phyloP scores from a whole-genome alignment of 2,329 filamentous ascomycete genomes.

The Paecilomyces variotii region DNA sequence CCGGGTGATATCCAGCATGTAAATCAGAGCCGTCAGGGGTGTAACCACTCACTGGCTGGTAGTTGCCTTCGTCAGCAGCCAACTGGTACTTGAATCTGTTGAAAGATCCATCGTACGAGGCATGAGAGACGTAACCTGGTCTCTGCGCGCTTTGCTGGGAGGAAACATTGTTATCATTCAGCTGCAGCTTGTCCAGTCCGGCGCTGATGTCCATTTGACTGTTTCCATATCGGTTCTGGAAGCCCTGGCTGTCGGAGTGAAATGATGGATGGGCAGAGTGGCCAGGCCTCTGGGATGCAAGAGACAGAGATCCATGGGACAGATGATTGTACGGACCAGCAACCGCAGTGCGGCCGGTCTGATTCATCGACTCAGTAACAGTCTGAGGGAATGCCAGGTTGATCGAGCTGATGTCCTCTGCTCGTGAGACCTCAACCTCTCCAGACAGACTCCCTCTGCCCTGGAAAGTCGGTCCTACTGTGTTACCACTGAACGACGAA shows the following conservation, averaged over 20 bases:
- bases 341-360: conserved; percentile 13
- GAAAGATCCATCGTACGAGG: conserved; percentile 41
- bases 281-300: conserved; percentile 22
- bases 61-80: conserved; percentile 19
- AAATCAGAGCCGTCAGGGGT: conserved; percentile 22
- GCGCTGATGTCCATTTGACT: conserved; percentile 23
- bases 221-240: conserved; percentile 21
- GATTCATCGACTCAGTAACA: conserved; percentile 20
- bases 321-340: conserved; percentile 24
- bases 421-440: conserved; percentile 19
- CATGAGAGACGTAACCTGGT: conserved; percentile 20
- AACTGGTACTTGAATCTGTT: conserved; percentile 35
- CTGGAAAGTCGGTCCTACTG: conserved; percentile 22
- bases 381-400: conserved; percentile 20
- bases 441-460: conserved; percentile 20
- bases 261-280: conserved; percentile 33
- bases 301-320: conserved; percentile 27
- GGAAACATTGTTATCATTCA: conserved; percentile 27
- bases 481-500: conserved; percentile 22
- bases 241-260: conserved; percentile 29
- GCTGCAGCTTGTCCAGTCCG: conserved; percentile 26
- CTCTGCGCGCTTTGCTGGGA: conserved; percentile 21
- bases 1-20: conserved; percentile 28
- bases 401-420: conserved; percentile 22
- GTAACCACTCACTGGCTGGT: conserved; percentile 18